Percentiles rank a stretch among this genome's conserved stretches.
These are phyloP conservation scores for Diplodia intermedia DNA, from an alignment of 2,329 filamentous ascomycete species.

Conservation along the genomic window DNA sequence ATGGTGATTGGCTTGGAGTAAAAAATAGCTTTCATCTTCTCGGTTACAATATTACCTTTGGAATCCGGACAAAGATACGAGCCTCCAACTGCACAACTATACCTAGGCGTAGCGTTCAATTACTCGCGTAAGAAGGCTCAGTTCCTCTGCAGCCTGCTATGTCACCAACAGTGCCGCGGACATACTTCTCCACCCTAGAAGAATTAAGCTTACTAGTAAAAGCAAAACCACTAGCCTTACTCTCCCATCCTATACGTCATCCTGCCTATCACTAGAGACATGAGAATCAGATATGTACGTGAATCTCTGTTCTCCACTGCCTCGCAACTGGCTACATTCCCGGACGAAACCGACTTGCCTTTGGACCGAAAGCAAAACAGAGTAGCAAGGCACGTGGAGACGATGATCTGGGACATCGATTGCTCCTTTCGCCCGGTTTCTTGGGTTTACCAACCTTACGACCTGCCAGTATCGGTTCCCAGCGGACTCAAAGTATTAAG, in stretches of 20 bases:
- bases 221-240: not conserved
- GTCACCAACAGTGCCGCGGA: not conserved
- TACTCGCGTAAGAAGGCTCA: not conserved
- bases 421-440: not conserved
- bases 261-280: not conserved
- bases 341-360: no score
- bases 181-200: not conserved
- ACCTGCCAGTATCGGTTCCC: not conserved
- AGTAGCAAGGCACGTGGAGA: no score
- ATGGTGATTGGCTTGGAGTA: no score
- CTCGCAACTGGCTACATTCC: no score
- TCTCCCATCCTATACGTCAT: not conserved
- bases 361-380: no score
- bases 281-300: no score
- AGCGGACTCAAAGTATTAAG: not conserved
- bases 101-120: not conserved
- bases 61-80: no score
- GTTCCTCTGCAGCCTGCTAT: not conserved
- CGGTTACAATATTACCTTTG: not conserved
- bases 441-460: not conserved
- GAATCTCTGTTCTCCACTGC: no score
- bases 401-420: no score
- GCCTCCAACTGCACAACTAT: not conserved
- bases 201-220: not conserved
- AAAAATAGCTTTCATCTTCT: no score